phyloP scores from a whole-genome alignment of 2,329 filamentous ascomycete genomes.

The Tolypocladium album region DNA sequence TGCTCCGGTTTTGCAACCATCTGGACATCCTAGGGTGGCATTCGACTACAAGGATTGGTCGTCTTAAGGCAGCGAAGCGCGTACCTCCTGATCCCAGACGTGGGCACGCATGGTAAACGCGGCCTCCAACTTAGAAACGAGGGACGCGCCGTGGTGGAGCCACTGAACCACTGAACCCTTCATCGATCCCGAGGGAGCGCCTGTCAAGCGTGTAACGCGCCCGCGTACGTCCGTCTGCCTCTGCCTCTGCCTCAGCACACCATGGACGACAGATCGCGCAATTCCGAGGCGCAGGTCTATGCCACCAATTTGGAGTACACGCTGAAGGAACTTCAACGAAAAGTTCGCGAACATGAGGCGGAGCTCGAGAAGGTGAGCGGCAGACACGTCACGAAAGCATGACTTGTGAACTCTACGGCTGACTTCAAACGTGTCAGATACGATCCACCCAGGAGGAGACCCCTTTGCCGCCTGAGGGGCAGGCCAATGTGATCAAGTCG shows the following conservation, averaged over 20 bases:
- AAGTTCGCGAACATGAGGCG: constrained; percentile 42
- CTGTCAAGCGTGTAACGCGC: background rate
- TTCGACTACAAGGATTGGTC: background rate
- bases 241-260: background rate
- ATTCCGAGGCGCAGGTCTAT: constrained; percentile 17
- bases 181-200: background rate
- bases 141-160: background rate
- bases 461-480: constrained; percentile 17
- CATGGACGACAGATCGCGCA: constrained; percentile 15
- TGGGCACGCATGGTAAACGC: background rate
- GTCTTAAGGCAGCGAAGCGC: background rate
- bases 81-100: background rate
- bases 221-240: background rate
- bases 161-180: background rate
- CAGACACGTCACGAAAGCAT: background rate
- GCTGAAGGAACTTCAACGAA: constrained; percentile 52
- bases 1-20: background rate
- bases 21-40: background rate
- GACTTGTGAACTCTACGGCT: background rate
- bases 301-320: constrained; percentile 53
- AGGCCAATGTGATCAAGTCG: constrained; percentile 39
- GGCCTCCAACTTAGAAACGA: background rate
- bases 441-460: constrained; percentile 12
- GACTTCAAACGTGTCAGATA: constrained; percentile 11
- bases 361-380: constrained; percentile 33